Evolutionary conservation across 305 asterid genomes (phyloP).

Genomic region (Solanum hybrid): DNA sequence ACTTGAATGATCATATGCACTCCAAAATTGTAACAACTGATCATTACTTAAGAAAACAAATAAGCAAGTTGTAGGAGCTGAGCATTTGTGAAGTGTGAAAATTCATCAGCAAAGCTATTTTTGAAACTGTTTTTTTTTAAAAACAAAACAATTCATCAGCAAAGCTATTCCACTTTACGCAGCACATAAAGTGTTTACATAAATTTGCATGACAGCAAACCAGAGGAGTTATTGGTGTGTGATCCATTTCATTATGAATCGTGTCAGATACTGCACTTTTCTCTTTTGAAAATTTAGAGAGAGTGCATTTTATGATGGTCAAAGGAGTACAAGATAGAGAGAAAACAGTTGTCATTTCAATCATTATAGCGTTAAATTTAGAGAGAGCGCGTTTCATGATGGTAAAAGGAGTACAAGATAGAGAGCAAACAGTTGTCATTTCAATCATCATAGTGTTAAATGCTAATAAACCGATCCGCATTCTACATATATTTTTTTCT

Average conservation of each 20-base stretch:
- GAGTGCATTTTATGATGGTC: background rate
- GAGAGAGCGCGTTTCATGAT: background rate
- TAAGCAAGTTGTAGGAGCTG: background rate
- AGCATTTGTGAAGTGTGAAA: background rate
- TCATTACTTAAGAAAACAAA: background rate
- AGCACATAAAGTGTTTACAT: background rate
- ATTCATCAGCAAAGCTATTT: background rate
- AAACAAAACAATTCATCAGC: background rate
- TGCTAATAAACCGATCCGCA: background rate
- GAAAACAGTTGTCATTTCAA: background rate
- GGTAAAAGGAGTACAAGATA: background rate
- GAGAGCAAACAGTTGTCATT: background rate
- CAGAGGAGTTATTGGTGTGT: background rate
- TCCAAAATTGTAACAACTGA: background rate
- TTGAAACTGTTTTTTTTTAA: background rate
- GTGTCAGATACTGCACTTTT: background rate
- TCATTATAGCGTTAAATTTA: background rate
- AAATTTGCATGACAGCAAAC: background rate
- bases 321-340: background rate
- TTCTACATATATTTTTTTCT: background rate
- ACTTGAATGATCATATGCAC: background rate
- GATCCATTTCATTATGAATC: background rate
- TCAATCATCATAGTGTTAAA: background rate
- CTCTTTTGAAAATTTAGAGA: background rate
- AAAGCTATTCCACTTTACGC: background rate